Conservation (phyloP, 129 eudicot genomes). For the Erigeron canadensis region DNA sequence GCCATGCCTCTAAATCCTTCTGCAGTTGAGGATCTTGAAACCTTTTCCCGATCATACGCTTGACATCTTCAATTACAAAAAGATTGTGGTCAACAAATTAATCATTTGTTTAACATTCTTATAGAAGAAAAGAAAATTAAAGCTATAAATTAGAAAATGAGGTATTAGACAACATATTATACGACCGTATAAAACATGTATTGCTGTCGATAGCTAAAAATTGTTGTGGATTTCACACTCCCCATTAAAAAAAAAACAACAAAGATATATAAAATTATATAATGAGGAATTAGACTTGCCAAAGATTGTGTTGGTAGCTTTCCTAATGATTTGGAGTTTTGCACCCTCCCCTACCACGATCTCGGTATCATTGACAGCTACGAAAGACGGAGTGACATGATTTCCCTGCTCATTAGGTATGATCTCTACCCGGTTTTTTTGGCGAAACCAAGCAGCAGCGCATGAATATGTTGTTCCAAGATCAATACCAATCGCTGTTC, state of each 20-base stretch:
- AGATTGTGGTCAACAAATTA: neutral
- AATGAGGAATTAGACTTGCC: neutral
- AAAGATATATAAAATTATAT: too few relatives aligned
- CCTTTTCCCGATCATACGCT: constrained; percentile 2
- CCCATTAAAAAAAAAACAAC: too few relatives aligned
- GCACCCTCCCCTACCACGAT: neutral
- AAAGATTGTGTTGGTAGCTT: constrained; percentile 1
- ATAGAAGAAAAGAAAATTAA: too few relatives aligned
- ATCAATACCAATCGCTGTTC: constrained; percentile 5
- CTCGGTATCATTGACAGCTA: neutral
- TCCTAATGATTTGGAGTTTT: neutral
- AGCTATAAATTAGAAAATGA: too few relatives aligned
- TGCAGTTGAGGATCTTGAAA: neutral
- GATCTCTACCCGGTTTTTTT: neutral
- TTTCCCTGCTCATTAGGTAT: constrained; percentile 2
- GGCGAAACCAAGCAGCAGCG: neutral
- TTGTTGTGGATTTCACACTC: too few relatives aligned
- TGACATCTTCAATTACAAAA: neutral
- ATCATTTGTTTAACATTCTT: too few relatives aligned
- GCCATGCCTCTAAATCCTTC: neutral
- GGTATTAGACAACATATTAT: too few relatives aligned
- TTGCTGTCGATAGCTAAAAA: too few relatives aligned
- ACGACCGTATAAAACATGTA: too few relatives aligned
- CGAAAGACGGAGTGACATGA: neutral
- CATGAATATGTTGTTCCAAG: constrained; percentile 11